Conservation (phyloP, 2,329 filamentous ascomycete species). For the Talaromyces sp. region DNA sequence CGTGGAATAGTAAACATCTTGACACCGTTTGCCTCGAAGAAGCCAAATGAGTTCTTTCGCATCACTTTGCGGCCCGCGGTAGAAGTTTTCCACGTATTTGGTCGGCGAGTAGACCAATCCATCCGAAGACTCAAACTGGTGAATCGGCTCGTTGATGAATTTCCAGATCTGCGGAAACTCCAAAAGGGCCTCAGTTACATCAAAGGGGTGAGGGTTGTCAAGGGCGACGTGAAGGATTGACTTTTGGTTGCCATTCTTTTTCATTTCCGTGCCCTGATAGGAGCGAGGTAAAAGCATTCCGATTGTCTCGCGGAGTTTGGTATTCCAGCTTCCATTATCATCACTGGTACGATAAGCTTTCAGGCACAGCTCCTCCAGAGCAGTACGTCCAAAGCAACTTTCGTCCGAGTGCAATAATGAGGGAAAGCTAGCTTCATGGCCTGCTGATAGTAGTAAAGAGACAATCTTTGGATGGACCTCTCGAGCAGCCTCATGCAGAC, state of each 20-base stretch:
- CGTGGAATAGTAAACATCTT: constrained; percentile 1
- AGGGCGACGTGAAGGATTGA: constrained; percentile 57
- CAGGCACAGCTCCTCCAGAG: constrained; percentile 59
- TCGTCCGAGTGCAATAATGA: constrained; percentile 50
- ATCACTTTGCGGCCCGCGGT: neutral
- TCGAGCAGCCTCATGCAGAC: constrained; percentile 59
- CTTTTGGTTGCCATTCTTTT: constrained; percentile 42
- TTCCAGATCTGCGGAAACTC: constrained; percentile 60
- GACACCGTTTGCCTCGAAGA: neutral
- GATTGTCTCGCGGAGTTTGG: constrained; percentile 49
- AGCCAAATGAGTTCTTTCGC: constrained; percentile 10
- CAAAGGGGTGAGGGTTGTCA: constrained; percentile 50
- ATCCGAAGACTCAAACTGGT: constrained; percentile 52
- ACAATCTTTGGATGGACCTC: constrained; percentile 55
- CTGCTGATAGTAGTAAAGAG: constrained; percentile 52
- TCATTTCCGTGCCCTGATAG: neutral
- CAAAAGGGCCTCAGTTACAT: constrained; percentile 54
- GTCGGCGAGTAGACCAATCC: constrained; percentile 59
- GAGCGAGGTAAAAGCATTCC: constrained; percentile 53
- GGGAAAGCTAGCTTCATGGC: constrained; percentile 61
- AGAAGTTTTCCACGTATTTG: constrained; percentile 48
- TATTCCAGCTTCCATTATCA: constrained; percentile 26
- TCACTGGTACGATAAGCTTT: constrained; percentile 45
- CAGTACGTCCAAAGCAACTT: constrained; percentile 48
- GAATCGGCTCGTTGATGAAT: constrained; percentile 49